Base-by-base conservation (phyloP, 2,329 filamentous ascomycete species). In the Cercospora canescens region DNA sequence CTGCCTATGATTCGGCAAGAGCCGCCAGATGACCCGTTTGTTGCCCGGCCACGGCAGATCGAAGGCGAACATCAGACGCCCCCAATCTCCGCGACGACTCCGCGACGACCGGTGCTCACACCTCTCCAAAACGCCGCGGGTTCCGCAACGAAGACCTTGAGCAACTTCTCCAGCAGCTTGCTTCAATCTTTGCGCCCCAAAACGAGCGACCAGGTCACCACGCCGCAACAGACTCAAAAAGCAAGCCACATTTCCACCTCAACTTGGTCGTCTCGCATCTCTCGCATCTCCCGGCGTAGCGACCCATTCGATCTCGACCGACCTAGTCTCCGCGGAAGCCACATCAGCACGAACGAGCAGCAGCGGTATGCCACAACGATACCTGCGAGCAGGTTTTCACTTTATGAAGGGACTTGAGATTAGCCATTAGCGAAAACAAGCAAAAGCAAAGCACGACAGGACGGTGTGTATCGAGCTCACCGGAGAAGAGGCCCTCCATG, bases 21-120 rank as follows among this genome's bases (percentile, higher is more conserved):
- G 30, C 65, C 71, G 21, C 71, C 70, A 4, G 74, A 76, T 34
- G 74, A 76, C 56, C 73, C 74, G 1, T 75, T 75, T 62, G 30
- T 21, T 7, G 28, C 28, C 28, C 52, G 32, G 24, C 16, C 30
- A 35, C 24, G 52, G 32, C 52, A 56, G 16, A 1, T n/a, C 16
- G 30, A 35, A 35, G 52, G 28, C 14, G 28, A 56, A 18, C 16
- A 56, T 32, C 24, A 21, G 30, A 32, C 30, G 5, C 52, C 16
- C 14, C 30, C 52, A 3, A 34, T 3, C 16, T 9, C 52, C 18
- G 28, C 52, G 9, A 34, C 26, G 2, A 35, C 28, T 30, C 12
- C 24, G 24, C 24, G 24, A 18, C 52, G 28, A 11, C 28, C 30
- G 16, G 52, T 32, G 14, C 41, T 71, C 18, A 70, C 71, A 16